phyloP scores from a whole-genome alignment of 352 stramenopile species.

The Achlya hypogyna region DNA sequence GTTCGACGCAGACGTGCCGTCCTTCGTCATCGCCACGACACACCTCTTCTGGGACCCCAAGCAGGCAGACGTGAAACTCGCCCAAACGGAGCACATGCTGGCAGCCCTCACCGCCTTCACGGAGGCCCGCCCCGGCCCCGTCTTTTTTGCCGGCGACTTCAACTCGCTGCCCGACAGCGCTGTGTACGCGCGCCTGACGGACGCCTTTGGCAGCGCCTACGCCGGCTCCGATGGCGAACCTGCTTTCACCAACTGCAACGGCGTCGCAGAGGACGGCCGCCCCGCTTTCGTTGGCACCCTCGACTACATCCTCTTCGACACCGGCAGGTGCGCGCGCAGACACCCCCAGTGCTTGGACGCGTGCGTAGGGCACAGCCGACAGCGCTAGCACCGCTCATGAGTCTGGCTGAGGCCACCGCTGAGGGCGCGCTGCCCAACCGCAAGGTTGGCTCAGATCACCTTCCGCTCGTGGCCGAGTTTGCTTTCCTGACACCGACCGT shows the following conservation, averaged over 20 bases:
- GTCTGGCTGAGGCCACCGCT: conserved; percentile 41
- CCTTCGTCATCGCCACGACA: conserved; percentile 68
- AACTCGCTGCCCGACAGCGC: conserved; percentile 71
- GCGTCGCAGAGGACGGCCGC: conserved; percentile 25
- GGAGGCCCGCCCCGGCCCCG: conserved; percentile 20
- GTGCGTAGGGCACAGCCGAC: neutral
- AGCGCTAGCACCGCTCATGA: conserved; percentile 34
- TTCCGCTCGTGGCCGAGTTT: conserved; percentile 67
- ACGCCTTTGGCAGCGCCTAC: conserved; percentile 43
- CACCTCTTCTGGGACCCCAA: conserved; percentile 79
- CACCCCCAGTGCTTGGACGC: neutral
- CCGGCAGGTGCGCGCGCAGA: conserved; percentile 27
- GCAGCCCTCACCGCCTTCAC: conserved; percentile 34
- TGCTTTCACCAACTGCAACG: conserved; percentile 71
- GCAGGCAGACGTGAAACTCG: conserved; percentile 75
- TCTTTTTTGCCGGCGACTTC: conserved; percentile 72
- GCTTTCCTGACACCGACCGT: too few relatives aligned
- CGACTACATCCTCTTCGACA: conserved; percentile 78
- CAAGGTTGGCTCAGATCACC: conserved; percentile 63
- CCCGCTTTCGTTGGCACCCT: conserved; percentile 64
- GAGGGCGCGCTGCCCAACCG: conserved; percentile 53
- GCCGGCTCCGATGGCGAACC: conserved; percentile 40
- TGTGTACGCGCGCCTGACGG: conserved; percentile 56
- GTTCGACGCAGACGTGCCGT: conserved; percentile 8
- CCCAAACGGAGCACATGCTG: conserved; percentile 56